These are phyloP conservation scores for Syzygium syzygioides DNA, from an alignment of 441 rosid genomes.

Conservation along the genomic window DNA sequence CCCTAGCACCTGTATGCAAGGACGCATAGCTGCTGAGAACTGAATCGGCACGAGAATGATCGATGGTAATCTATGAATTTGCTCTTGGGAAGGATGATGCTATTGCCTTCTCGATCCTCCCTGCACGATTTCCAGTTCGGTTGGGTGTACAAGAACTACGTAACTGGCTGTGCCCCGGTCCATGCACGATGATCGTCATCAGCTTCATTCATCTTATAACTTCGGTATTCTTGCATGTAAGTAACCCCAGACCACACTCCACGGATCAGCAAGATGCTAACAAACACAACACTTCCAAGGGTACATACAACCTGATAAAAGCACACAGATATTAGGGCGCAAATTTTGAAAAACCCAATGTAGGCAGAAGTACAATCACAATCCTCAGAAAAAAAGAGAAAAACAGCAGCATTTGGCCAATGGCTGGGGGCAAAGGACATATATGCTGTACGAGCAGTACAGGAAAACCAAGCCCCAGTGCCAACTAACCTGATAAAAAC, in stretches of 20 bases:
- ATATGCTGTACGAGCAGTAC: rapidly evolving
- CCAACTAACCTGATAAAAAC: background rate
- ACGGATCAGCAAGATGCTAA: slow-evolving; percentile 76
- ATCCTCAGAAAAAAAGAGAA: rapidly evolving
- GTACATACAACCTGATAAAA: slow-evolving; percentile 74
- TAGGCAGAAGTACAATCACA: background rate
- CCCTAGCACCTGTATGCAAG: rapidly evolving
- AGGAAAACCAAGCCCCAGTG: background rate
- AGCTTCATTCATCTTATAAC: slow-evolving; percentile 26
- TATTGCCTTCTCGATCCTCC: background rate
- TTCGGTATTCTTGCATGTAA: slow-evolving; percentile 64
- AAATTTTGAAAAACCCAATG: background rate
- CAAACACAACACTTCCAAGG: slow-evolving; percentile 75
- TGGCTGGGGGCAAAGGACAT: rapidly evolving
- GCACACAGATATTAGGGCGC: background rate
- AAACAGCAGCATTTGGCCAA: background rate
- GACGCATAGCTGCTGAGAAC: background rate
- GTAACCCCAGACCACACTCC: slow-evolving; percentile 68
- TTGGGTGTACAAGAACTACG: slow-evolving; percentile 17
- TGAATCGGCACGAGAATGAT: background rate
- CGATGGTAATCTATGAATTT: background rate
- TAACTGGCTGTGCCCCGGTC: slow-evolving; percentile 55
- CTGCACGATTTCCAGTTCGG: background rate
- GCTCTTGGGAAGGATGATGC: background rate
- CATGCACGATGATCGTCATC: slow-evolving; percentile 47